Conservation (phyloP, 352 stramenopile species). For the Phytophthora sansomeana region DNA sequence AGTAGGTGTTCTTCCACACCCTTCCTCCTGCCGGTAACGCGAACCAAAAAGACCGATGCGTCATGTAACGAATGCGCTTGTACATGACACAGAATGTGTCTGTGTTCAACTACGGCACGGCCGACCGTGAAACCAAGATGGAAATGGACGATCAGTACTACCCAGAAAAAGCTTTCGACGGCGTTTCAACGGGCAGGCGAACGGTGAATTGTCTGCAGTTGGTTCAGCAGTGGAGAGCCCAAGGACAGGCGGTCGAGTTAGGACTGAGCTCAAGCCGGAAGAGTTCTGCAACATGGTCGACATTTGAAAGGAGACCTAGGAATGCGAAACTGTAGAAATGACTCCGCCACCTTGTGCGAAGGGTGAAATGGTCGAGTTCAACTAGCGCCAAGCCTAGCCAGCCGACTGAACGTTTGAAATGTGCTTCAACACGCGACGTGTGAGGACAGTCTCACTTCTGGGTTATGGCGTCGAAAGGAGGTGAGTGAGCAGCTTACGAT, state of each 20-base stretch:
- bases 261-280: conserved; percentile 9
- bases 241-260: conserved; percentile 10
- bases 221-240: neutral
- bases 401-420: conserved; percentile 1
- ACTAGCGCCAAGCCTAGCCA: conserved; percentile 2
- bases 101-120: neutral
- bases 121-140: conserved; percentile 8
- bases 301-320: neutral
- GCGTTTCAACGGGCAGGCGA: conserved; percentile 11
- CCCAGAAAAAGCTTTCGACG: too few species aligned
- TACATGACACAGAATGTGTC: conserved; percentile 4
- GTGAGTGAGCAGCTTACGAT: too few species aligned
- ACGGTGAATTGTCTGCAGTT: conserved; percentile 14
- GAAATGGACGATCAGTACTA: neutral
- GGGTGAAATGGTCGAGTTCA: conserved; percentile 9
- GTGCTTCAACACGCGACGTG: too few species aligned
- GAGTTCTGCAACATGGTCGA: neutral
- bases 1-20: conserved; percentile 12
- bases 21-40: neutral
- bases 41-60: conserved; percentile 8
- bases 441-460: too few species aligned
- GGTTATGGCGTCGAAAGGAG: too few species aligned
- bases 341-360: conserved; percentile 2
- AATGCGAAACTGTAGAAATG: conserved; percentile 18
- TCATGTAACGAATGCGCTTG: conserved; percentile 12